Evolutionary conservation across 768 basidiomycete species (phyloP).

Genomic region (Leucocoprinus sp.): DNA sequence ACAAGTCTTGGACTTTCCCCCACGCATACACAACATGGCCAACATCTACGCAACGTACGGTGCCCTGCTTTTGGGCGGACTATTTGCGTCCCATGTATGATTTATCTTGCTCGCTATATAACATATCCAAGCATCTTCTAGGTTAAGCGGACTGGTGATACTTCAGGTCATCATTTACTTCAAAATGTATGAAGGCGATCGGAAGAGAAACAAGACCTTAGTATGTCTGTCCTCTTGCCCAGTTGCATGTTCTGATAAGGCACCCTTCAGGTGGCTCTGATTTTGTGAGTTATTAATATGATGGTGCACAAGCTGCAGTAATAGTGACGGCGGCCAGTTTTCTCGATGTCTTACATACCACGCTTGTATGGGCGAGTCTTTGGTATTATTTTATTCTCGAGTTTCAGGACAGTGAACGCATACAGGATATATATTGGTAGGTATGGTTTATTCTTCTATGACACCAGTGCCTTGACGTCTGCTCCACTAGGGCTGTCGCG

Average conservation of each 20-base stretch:
- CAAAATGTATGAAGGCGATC: slow-evolving; percentile 25
- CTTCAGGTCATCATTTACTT: slow-evolving; percentile 28
- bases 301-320: slow-evolving; percentile 7
- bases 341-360: slow-evolving; percentile 30
- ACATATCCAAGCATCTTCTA: not conserved
- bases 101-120: not conserved
- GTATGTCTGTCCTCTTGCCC: slow-evolving; percentile 15
- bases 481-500: slow-evolving; percentile 1
- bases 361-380: slow-evolving; percentile 28
- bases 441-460: not conserved
- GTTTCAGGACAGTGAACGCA: slow-evolving; percentile 20
- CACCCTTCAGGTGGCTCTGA: slow-evolving; percentile 20
- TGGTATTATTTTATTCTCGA: slow-evolving; percentile 31
- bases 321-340: slow-evolving; percentile 18
- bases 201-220: slow-evolving; percentile 18
- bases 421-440: slow-evolving; percentile 30
- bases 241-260: not conserved
- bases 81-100: slow-evolving; percentile 29
- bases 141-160: slow-evolving; percentile 25
- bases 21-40: slow-evolving; percentile 14
- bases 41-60: slow-evolving; percentile 29
- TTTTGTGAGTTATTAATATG: slow-evolving; percentile 22
- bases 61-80: slow-evolving; percentile 29
- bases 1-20: not conserved
- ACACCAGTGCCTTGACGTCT: not conserved